A percentile compares a stretch with the other conserved stretches of the same genome.
These are phyloP conservation scores for Pythium scleroteichum DNA, from an alignment of 352 stramenopile species.

Conservation along the genomic window DNA sequence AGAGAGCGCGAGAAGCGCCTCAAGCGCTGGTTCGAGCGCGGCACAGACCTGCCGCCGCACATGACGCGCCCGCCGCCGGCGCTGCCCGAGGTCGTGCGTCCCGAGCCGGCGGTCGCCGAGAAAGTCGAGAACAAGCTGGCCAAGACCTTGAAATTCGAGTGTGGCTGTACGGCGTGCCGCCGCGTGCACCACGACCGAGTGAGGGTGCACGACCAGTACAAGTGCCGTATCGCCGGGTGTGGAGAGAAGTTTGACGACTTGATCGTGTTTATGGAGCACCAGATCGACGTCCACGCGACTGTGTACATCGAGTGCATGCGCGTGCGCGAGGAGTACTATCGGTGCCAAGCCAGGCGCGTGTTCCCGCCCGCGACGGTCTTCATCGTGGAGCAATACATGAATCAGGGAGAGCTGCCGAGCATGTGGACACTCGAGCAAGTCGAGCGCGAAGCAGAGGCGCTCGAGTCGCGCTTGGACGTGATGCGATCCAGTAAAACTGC, in stretches of 20 bases:
- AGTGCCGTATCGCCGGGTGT: slow-evolving; percentile 19
- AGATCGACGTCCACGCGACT: slow-evolving; percentile 47
- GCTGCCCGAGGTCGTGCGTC: slow-evolving; percentile 9
- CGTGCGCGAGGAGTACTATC: slow-evolving; percentile 39
- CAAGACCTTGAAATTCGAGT: background rate
- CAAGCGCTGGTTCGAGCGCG: slow-evolving; percentile 2
- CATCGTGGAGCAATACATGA: slow-evolving; percentile 42
- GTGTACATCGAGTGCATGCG: slow-evolving; percentile 41
- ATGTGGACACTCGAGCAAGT: slow-evolving; percentile 50
- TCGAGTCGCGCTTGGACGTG: slow-evolving; percentile 26
- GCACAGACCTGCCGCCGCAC: slow-evolving; percentile 7
- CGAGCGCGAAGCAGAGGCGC: slow-evolving; percentile 38
- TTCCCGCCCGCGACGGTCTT: slow-evolving; percentile 62
- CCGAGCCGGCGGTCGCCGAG: slow-evolving; percentile 9
- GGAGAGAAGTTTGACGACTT: slow-evolving; percentile 36
- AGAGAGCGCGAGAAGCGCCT: slow-evolving; percentile 14
- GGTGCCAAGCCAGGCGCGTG: slow-evolving; percentile 30
- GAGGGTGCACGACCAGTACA: slow-evolving; percentile 5
- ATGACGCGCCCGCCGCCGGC: slow-evolving; percentile 16
- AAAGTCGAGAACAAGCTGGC: slow-evolving; percentile 16
- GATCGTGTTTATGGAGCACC: slow-evolving; percentile 55
- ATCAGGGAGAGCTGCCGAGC: slow-evolving; percentile 32
- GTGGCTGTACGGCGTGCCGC: slow-evolving; percentile 2
- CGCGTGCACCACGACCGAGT: background rate
- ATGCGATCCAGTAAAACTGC: slow-evolving; percentile 2